Base-by-base conservation (phyloP, 78 protist species). In the Mastigamoeba balamuthi region DNA sequence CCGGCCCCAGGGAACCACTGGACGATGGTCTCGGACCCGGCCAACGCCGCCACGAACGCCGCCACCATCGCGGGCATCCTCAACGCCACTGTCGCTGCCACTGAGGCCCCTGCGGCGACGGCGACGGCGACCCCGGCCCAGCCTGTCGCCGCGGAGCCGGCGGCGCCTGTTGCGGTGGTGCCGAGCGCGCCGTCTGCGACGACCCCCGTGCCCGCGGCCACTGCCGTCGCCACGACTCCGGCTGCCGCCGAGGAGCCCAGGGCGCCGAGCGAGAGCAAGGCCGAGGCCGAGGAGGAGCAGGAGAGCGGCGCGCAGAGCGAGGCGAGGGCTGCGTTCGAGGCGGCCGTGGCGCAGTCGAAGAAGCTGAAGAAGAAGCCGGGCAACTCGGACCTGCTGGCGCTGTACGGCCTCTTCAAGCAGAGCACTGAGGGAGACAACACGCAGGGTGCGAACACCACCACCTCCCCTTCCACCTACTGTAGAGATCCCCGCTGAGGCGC, bases 331-430 rank as follows among this genome's bases (percentile, higher is more conserved):
- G 69, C 28, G 23, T 76, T 85, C 82, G 75, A 75, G 25, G 40
- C 69, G 1, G 92, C 92, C 1, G 85, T 86, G 10, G 76, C 27
- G 25, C 82, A 63, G 28, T 76, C 83, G 39, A 83, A 79, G 77
- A 73, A 40, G 38, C 68, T 88, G 77, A 35, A 66, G 25, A 42
- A 17, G 7, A 71, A 70, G 69, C 91, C 91, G 65, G 9, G 69
- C 41, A 82, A 88, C 64, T 86, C 81, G 4, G 85, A 85, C 44
- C n/a, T 63, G 64, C 80, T 88, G 33, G 63, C 27, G 38, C 63
- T 88, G 10, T 92, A 92, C 66, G 91, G 77, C 4, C 73, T 85
- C 28, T 92, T 65, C 88, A 92, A 92, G 84, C 96, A 92, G 76
- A 91, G 85, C 28, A 84, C 80, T 3, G 91, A 41, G 2, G 94